Conservation (phyloP, 805 yeast species). For the Metschnikowia chrysomelidarum region DNA sequence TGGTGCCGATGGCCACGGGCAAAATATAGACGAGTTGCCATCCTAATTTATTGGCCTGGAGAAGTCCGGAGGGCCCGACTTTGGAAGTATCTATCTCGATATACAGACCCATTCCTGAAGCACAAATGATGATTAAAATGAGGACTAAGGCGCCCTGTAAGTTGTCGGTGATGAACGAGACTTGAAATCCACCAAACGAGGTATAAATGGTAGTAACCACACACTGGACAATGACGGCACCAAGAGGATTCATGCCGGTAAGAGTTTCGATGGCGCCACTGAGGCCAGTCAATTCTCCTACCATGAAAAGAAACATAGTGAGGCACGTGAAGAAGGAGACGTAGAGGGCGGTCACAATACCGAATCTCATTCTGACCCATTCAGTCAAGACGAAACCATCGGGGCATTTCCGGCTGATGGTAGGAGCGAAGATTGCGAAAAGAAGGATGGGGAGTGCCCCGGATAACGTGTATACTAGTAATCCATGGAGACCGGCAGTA, state of each 20-base stretch:
- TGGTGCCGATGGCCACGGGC: constrained; percentile 82
- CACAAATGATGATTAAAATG: constrained; percentile 63
- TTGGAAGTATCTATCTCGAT: constrained; percentile 61
- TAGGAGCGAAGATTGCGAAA: constrained; percentile 83
- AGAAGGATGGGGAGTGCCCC: constrained; percentile 83
- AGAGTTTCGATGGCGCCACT: constrained; percentile 72
- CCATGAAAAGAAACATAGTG: constrained; percentile 83
- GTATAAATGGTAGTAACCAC: constrained; percentile 87
- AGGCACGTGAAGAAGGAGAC: constrained; percentile 78
- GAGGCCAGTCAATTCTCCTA: constrained; percentile 81
- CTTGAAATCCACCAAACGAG: constrained; percentile 82
- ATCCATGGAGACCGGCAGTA: constrained; percentile 81
- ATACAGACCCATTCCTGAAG: constrained; percentile 75
- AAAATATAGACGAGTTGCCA: constrained; percentile 88
- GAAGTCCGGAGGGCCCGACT: constrained; percentile 63
- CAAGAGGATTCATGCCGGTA: constrained; percentile 76
- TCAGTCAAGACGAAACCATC: constrained; percentile 90
- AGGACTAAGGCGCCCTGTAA: constrained; percentile 77
- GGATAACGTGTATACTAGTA: constrained; percentile 72
- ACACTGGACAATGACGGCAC: constrained; percentile 81
- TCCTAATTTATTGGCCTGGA: constrained; percentile 68
- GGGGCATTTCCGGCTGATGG: constrained; percentile 75
- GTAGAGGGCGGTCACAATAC: constrained; percentile 67
- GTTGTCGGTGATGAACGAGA: constrained; percentile 84
- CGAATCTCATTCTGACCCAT: constrained; percentile 88